Evolutionary conservation across 2,329 filamentous ascomycete species (phyloP).

Genomic region (Blastomyces parvus): DNA sequence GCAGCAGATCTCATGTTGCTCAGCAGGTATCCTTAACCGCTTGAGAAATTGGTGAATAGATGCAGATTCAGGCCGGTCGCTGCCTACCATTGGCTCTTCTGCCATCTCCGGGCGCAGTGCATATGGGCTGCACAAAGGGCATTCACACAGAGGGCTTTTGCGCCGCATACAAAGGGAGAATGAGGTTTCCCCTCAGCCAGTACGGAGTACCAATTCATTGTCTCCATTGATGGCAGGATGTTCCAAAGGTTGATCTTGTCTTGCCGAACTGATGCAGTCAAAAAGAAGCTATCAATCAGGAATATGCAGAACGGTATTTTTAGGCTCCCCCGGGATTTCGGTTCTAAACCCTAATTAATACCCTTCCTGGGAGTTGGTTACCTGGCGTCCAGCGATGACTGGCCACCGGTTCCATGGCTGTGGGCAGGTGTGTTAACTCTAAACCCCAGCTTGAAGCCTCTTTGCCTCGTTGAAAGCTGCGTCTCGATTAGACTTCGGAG

Average conservation of each 20-base stretch:
- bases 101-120: background rate
- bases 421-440: background rate
- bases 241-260: background rate
- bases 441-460: background rate
- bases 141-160: background rate
- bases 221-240: background rate
- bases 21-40: background rate
- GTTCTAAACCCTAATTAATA: background rate
- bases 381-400: background rate
- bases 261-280: background rate
- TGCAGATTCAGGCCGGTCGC: background rate
- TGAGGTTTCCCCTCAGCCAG: background rate
- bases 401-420: background rate
- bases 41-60: background rate
- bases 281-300: too few species aligned
- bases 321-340: background rate
- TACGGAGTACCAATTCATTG: background rate
- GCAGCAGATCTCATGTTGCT: background rate
- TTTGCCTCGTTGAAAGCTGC: too few species aligned
- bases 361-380: too few species aligned
- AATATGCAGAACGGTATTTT: too few species aligned
- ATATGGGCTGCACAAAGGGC: background rate
- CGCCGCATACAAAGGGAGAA: background rate
- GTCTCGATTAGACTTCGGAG: background rate
- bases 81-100: background rate